These are phyloP conservation scores for Chenopodium berlandieri DNA, from an alignment of 148 eudicot genomes.

Conservation along the genomic window DNA sequence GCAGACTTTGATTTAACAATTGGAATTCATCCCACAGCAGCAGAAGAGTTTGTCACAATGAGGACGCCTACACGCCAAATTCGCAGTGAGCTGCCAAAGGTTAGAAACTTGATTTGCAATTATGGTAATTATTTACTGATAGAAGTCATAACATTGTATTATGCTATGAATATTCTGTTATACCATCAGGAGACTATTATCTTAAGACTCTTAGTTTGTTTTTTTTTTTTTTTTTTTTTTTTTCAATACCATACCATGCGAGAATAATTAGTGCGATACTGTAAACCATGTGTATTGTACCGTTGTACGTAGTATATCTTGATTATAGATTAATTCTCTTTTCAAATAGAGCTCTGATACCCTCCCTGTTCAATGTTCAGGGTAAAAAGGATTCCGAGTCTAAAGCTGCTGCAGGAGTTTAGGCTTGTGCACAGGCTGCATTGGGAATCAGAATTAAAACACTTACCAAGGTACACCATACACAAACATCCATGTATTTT, in stretches of 20 bases:
- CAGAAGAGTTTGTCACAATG: constrained; percentile 98
- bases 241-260: neutral
- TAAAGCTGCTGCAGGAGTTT: constrained; percentile 69
- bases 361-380: constrained; percentile 42
- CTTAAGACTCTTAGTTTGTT: neutral
- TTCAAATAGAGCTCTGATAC: neutral
- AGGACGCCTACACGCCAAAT: constrained; percentile 82
- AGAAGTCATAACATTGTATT: neutral
- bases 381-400: constrained; percentile 51
- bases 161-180: neutral
- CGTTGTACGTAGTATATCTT: neutral
- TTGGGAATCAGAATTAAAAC: constrained; percentile 1
- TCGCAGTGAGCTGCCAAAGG: constrained; percentile 67
- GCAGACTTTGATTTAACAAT: constrained; percentile 88
- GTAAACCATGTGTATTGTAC: neutral
- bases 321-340: neutral
- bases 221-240: too few relatives aligned
- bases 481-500: neutral
- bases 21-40: constrained; percentile 93
- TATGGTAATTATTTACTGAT: neutral
- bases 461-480: constrained; percentile 14
- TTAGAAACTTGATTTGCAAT: constrained; percentile 24
- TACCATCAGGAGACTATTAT: neutral
- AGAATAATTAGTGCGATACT: neutral
- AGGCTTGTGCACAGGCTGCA: constrained; percentile 15